Evolutionary conservation across 768 basidiomycete species (phyloP), one percentile per base, ranked within the genome.

Genomic region (Pisolithus microcarpus): DNA sequence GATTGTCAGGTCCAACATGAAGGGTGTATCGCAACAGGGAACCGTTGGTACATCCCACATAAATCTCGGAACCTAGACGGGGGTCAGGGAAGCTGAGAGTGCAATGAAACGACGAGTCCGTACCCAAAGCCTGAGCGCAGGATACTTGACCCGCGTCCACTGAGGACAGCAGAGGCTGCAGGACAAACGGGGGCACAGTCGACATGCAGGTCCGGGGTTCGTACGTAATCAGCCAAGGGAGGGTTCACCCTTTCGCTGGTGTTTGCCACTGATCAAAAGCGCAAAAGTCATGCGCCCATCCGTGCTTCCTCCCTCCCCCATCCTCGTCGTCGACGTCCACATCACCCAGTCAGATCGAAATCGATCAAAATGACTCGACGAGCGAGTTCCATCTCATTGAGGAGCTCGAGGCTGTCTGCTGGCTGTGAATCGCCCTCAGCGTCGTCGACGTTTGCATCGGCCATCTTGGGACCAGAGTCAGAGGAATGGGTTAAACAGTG

Each of bases 11-110:
- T 56, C 79, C 80, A 3, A 74, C 75, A 58, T 85, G 84, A 18
- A 89, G 72, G 1, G 84, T 76, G 62, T 86, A 94, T 39, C 91
- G 84, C 34, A 92, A 69, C 7, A 96, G 74, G 56, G 90, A 81
- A 19, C 93, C 91, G 52, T 92, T 90, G 19, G 83, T 81, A 54
- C 86, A 87, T 11, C 91, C 93, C 11, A 91, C 78, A 57, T 92
- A 94, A 23, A 95, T 78, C 60, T 96, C 92, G 38, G 83, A 82
- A 30, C 84, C 89, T 90, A 48, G 16, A 37, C 10, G 26, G 37
- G 21, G 36, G 21, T n/a, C 18, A 18, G 34, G 46, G 47, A 50
- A 51, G 52, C 54, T 15, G 5, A 56, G 42, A 34, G 24, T 4
- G 50, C 43, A 19, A 5, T 45, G 4, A 26, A 34, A 2, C 30